Evolutionary conservation across 495 filamentous ascomycete genomes (phyloP).

Genomic region (Penicillium steckii): DNA sequence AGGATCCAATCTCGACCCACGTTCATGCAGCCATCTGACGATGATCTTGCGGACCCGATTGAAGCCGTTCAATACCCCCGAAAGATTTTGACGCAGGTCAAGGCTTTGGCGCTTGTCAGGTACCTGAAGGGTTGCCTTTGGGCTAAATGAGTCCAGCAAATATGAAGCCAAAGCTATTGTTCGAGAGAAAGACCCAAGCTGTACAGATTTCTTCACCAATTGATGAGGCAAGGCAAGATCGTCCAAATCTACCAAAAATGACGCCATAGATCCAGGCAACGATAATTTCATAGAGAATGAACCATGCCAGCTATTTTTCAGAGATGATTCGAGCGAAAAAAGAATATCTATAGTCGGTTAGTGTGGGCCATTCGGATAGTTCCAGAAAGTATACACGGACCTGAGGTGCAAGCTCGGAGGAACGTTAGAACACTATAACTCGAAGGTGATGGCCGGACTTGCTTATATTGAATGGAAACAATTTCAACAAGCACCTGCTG

Average conservation of each 20-base stretch:
- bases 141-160: slow-evolving; percentile 35
- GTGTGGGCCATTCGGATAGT: not conserved
- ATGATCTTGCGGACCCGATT: slow-evolving; percentile 35
- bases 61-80: slow-evolving; percentile 37
- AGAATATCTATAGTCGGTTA: slow-evolving; percentile 38
- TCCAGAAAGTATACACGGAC: slow-evolving; percentile 23
- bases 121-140: slow-evolving; percentile 1
- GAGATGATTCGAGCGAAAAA: slow-evolving; percentile 27
- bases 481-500: slow-evolving; percentile 32
- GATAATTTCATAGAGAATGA: slow-evolving; percentile 11
- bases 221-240: slow-evolving; percentile 30
- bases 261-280: slow-evolving; percentile 28
- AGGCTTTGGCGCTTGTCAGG: slow-evolving; percentile 9
- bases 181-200: slow-evolving; percentile 25
- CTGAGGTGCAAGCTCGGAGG: slow-evolving; percentile 34
- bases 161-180: slow-evolving; percentile 21
- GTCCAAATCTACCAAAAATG: slow-evolving; percentile 32
- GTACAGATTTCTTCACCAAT: slow-evolving; percentile 23
- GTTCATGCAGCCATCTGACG: slow-evolving; percentile 26
- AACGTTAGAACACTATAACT: slow-evolving; percentile 31
- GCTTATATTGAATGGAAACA: slow-evolving; percentile 33
- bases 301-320: slow-evolving; percentile 1
- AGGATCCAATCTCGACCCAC: slow-evolving; percentile 9
- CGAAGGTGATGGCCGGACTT: slow-evolving; percentile 28
- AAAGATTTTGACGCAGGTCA: slow-evolving; percentile 30